Evolutionary conservation across 176 grass and related monocot species (phyloP).

Genomic region (Paspalum notatum): DNA sequence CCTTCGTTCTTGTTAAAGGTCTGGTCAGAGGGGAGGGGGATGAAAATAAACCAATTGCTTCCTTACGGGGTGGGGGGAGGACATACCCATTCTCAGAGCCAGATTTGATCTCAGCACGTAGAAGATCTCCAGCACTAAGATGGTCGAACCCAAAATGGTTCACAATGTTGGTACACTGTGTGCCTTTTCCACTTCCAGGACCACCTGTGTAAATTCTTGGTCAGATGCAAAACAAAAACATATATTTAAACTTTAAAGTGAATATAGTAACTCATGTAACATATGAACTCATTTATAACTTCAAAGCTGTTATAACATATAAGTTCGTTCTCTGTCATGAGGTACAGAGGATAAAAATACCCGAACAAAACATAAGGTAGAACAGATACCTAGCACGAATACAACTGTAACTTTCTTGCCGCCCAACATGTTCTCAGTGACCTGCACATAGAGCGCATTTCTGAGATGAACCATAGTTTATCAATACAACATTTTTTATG

Average conservation of each 20-base stretch:
- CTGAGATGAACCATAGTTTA: not conserved
- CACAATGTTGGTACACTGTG: conserved; percentile 90
- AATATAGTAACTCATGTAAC: not conserved
- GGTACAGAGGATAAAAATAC: not conserved
- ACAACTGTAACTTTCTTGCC: conserved; percentile 79
- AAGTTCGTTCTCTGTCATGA: no score
- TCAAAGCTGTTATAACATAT: conserved; percentile 3
- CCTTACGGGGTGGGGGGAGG: conserved; percentile 27
- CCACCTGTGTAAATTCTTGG: conserved; percentile 59
- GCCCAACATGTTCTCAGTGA: conserved; percentile 60
- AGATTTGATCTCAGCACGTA: conserved; percentile 87
- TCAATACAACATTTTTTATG: not conserved
- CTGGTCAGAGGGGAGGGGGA: conserved; percentile 19
- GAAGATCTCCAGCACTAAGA: conserved; percentile 93
- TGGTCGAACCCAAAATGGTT: conserved; percentile 85
- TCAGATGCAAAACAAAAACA: conserved; percentile 29
- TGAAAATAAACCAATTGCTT: not conserved
- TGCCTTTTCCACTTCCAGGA: conserved; percentile 93
- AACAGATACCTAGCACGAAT: conserved; percentile 73
- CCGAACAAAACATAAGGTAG: not conserved
- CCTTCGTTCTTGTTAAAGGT: not conserved
- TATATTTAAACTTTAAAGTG: conserved; percentile 1
- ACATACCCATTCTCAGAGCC: conserved; percentile 81
- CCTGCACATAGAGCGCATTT: conserved; percentile 48
- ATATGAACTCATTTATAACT: conserved; percentile 9